Evolutionary conservation across 2,329 filamentous ascomycete species (phyloP).

Genomic region (Beauveria pseudobassiana): DNA sequence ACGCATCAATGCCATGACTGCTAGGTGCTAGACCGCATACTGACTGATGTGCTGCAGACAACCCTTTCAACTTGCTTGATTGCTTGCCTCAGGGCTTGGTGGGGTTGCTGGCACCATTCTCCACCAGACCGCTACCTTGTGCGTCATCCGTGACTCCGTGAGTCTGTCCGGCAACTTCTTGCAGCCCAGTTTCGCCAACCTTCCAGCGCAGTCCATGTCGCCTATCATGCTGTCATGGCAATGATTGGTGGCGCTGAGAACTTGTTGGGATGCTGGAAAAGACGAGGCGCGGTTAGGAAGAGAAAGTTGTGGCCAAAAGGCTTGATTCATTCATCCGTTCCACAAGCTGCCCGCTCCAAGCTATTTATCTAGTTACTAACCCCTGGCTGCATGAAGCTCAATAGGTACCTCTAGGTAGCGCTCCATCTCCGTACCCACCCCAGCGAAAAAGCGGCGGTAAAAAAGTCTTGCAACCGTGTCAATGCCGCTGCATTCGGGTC

Average conservation of each 20-base stretch:
- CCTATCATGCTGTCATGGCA: neutral
- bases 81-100: neutral
- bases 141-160: neutral
- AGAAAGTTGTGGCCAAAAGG: neutral
- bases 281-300: too few relatives aligned
- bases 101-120: neutral
- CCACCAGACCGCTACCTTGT: slow-evolving; percentile 4
- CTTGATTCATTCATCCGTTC: neutral
- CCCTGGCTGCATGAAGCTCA: neutral
- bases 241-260: neutral
- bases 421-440: neutral
- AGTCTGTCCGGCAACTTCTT: neutral
- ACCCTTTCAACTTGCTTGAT: neutral
- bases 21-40: too few relatives aligned
- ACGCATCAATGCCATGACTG: too few relatives aligned
- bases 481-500: neutral
- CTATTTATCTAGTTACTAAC: neutral
- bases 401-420: too few relatives aligned
- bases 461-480: neutral
- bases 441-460: neutral
- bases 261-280: neutral
- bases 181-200: neutral
- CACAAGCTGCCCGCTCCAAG: neutral
- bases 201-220: neutral
- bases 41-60: neutral